Base-by-base conservation (phyloP, 2,329 filamentous ascomycete species). In the Rhytidhysteron rufulum region DNA sequence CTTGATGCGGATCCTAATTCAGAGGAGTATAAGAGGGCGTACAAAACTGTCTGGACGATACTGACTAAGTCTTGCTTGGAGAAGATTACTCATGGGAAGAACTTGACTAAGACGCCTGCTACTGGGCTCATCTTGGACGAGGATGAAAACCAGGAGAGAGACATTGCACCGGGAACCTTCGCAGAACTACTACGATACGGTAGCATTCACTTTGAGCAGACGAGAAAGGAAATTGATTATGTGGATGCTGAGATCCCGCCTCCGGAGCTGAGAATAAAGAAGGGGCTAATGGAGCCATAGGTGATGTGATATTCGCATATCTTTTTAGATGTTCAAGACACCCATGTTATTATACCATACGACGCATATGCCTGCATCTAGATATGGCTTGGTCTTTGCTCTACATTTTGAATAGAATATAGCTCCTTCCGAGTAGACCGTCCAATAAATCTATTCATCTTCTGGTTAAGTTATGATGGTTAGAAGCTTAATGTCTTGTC, bases 31-130 rank as follows among this genome's bases (percentile, higher is more conserved):
- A 55, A 59, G 40, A 50, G 43, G 19, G 61, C 58, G 6, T 52
- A 63, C 32, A 41, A 55, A 30, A 31, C 53, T 1, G 40, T 38
- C 7, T 65, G 61, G 58, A 48, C 47, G 5, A 24, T 65, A 30
- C 45, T 68, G 32, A 54, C 63, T 9, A 50, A 53, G 31, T 54
- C 56, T 4, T 51, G 50, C 3, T 51, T 64, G 54, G 53, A 65
- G 45, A 68, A 68, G 41, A 56, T 68, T n/a, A 60, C 57, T 2
- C 64, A 65, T 43, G 63, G 55, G 0, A 59, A 61, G 39, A 47
- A 47, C 2, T 25, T 63, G 25, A 55, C 52, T 6, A 47, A 52
- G 16, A 51, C 47, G 9, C 34, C 49, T 11, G 47, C 51, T 17
- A 43, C 60, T 13, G 63, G 63, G 0, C 42, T 48, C 5, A 36